Conservation (phyloP, 2,329 filamentous ascomycete species). For the Trichoderma atroviride region DNA sequence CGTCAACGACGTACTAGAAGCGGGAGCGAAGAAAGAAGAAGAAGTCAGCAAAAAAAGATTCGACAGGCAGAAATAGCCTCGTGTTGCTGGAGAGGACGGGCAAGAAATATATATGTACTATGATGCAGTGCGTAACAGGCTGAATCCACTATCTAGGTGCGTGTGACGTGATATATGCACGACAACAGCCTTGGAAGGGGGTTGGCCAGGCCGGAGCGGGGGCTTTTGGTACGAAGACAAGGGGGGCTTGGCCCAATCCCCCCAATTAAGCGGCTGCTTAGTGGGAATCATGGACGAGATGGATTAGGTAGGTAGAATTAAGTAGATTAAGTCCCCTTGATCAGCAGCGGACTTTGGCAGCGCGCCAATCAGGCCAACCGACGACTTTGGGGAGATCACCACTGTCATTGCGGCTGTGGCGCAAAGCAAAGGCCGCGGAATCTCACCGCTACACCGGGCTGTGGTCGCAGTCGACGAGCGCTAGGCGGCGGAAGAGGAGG, state of each 20-base stretch:
- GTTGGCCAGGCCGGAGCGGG: slow-evolving; percentile 27
- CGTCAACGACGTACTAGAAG: slow-evolving; percentile 89
- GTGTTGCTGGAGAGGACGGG: slow-evolving; percentile 3
- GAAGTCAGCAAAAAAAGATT: slow-evolving; percentile 26
- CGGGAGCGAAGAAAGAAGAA: slow-evolving; percentile 25
- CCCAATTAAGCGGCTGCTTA: slow-evolving; percentile 19
- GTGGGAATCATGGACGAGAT: slow-evolving; percentile 13
- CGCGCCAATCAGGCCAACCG: slow-evolving; percentile 6
- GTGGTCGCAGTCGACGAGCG: slow-evolving; percentile 6
- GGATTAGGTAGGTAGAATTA: slow-evolving; percentile 17
- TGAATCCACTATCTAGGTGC: slow-evolving; percentile 23
- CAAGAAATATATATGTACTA: slow-evolving; percentile 22
- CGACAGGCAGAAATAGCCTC: neutral
- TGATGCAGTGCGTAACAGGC: slow-evolving; percentile 24
- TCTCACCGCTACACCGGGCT: slow-evolving; percentile 21
- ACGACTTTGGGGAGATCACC: slow-evolving; percentile 11
- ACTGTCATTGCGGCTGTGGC: slow-evolving; percentile 23
- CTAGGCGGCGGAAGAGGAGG: neutral
- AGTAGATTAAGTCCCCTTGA: slow-evolving; percentile 20
- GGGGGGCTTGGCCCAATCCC: slow-evolving; percentile 13
- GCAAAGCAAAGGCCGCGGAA: slow-evolving; percentile 5
- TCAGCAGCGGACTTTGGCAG: slow-evolving; percentile 11
- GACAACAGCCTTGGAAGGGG: slow-evolving; percentile 25
- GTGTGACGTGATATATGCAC: slow-evolving; percentile 29
- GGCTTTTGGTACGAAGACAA: slow-evolving; percentile 21